Evolutionary conservation across 164 flowering plant genomes (phyloP).

Genomic region (Aristolochia fimbriata): DNA sequence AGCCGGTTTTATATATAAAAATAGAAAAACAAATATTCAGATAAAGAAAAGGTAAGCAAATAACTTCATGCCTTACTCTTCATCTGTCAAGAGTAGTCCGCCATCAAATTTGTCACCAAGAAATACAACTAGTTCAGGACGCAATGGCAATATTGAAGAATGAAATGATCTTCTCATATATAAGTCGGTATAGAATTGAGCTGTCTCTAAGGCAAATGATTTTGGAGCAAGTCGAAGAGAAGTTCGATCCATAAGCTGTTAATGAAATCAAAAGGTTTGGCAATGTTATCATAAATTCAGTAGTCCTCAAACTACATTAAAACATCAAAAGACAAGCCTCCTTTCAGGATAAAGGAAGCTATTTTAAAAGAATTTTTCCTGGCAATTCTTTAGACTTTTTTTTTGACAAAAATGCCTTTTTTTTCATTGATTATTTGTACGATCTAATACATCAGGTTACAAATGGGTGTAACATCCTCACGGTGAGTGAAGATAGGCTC

Average conservation of each 20-base stretch:
- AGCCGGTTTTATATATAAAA: not conserved
- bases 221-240: constrained; percentile 57
- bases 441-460: no score
- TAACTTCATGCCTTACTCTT: constrained; percentile 61
- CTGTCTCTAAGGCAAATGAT: constrained; percentile 59
- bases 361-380: no score
- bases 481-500: no score
- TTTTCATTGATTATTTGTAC: no score
- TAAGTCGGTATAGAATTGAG: constrained; percentile 75
- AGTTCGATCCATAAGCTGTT: constrained; percentile 83
- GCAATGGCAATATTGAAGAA: constrained; percentile 57
- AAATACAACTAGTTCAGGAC: constrained; percentile 72
- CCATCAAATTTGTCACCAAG: constrained; percentile 95
- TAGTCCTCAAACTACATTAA: not conserved
- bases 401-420: no score
- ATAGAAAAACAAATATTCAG: not conserved
- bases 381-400: not conserved
- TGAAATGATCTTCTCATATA: constrained; percentile 78
- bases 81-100: constrained; percentile 58
- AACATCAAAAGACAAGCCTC: not conserved
- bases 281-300: not conserved
- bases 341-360: no score
- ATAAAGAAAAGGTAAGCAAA: not conserved
- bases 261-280: not conserved
- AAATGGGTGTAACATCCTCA: no score